Evolutionary conservation across 2,329 filamentous ascomycete species (phyloP).

Genomic region (Ceratocystis variospora): DNA sequence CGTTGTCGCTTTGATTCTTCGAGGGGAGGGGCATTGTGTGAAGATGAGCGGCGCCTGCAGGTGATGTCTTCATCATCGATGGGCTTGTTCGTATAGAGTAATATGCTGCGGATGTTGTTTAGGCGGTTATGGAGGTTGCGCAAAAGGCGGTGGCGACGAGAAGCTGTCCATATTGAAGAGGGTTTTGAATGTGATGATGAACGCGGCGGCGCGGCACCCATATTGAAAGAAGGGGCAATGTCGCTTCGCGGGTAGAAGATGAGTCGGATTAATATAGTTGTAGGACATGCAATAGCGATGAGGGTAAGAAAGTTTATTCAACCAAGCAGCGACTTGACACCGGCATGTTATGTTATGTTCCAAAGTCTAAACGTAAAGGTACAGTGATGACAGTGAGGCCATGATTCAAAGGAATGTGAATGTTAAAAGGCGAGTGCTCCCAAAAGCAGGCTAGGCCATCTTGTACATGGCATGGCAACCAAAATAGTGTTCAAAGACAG

Average conservation of each 20-base stretch:
- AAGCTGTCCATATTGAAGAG: slow-evolving; percentile 14
- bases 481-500: not conserved
- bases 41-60: not conserved
- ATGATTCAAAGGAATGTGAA: not conserved
- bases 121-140: slow-evolving; percentile 14
- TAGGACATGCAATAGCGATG: not conserved
- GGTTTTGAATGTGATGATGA: not conserved
- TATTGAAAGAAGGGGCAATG: not conserved
- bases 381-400: not conserved
- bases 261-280: not conserved
- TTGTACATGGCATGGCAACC: not conserved
- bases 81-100: not conserved
- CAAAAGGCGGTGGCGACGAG: slow-evolving; percentile 15
- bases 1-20: not conserved
- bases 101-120: slow-evolving; percentile 7
- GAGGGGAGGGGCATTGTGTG: not conserved
- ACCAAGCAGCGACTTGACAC: not conserved
- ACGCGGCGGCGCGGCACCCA: slow-evolving; percentile 4
- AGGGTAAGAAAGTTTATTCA: not conserved
- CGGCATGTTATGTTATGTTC: not conserved
- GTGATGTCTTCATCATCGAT: not conserved
- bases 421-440: not conserved
- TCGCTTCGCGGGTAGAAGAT: not conserved
- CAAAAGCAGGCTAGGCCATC: not conserved
- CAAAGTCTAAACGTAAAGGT: not conserved